Base-by-base conservation (phyloP, 2,329 filamentous ascomycete species). In the Hypoxylon sp. region DNA sequence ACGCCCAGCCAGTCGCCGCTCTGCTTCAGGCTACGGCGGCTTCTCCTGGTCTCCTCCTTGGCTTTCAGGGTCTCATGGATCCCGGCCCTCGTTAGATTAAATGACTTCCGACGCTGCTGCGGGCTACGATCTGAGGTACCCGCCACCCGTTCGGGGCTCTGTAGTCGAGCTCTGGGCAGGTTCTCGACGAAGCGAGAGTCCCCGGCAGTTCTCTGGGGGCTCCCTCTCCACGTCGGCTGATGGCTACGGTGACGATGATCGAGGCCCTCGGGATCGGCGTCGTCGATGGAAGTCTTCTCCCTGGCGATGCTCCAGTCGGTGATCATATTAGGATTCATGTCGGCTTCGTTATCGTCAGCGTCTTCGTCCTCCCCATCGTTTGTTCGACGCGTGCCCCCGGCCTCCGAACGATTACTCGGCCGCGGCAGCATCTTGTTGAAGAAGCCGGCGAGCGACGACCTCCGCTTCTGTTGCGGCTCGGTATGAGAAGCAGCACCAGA, bases 1-100 rank as follows among this genome's bases (percentile, higher is more conserved):
- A 86, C 81, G 1, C 83, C 83, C 0, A 87, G 76, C 65, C 79
- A 87, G 67, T 87, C 84, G 3, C 83, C 82, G 50, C 81, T 84
- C 50, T 80, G 77, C 58, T 80, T 82, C 50, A 85, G 73, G 35
- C 69, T 77, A 40, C 76, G 75, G 4, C 83, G 77, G 29, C 76
- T 72, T 13, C 69, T 72, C n/a, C 75, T 75, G 7, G 64, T 63
- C n/a, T 74, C 67, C 49, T 73, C 70, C 18, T 71, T 70, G 15
- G 60, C 52, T 37, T 62, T 62, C 3, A 72, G 49, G 9, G 63
- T 43, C 10, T 62, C 55, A 1, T 55, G 58, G 17, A 67, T 46
- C 31, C 66, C 66, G 3, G 62, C 37, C n/a, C 48, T 63, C 9
- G 54, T 60, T 18, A 64, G 29, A 4, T 52, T 40, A 11, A 56